phyloP scores from a whole-genome alignment of 345 rosid genomes.

The Gossypium stocksii region DNA sequence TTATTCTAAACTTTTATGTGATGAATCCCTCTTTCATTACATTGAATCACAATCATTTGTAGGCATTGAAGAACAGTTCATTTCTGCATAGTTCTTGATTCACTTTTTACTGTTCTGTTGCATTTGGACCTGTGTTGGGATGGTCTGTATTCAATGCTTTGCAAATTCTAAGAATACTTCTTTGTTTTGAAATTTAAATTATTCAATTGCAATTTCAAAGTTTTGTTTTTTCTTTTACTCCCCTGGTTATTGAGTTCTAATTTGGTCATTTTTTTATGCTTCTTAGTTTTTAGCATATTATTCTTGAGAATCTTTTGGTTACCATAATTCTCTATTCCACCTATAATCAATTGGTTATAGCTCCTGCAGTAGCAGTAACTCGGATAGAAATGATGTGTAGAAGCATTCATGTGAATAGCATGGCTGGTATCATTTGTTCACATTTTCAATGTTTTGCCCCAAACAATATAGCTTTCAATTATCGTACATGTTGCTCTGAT shows the following conservation, averaged over 20 bases:
- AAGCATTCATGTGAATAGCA: neutral
- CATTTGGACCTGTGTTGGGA: neutral
- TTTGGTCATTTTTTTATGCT: neutral
- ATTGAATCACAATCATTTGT: neutral
- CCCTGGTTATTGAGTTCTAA: neutral
- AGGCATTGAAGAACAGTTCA: neutral
- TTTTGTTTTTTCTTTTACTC: neutral
- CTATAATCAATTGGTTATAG: neutral
- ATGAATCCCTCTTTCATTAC: neutral
- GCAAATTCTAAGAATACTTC: neutral
- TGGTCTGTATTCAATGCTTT: neutral
- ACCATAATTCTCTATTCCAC: neutral
- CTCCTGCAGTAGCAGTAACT: neutral
- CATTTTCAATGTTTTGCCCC: neutral
- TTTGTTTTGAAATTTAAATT: neutral
- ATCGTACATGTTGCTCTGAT: neutral
- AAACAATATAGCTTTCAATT: constrained; percentile 1
- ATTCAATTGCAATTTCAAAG: neutral
- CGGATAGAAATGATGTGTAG: neutral
- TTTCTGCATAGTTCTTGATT: neutral
- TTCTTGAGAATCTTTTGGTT: neutral
- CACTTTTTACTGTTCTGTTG: neutral
- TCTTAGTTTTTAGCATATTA: neutral
- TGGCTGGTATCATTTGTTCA: neutral
- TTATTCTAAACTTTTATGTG: neutral